These are phyloP conservation scores for Hammondia hammondi DNA, from an alignment of 169 alveolate genomes.

Conservation along the genomic window DNA sequence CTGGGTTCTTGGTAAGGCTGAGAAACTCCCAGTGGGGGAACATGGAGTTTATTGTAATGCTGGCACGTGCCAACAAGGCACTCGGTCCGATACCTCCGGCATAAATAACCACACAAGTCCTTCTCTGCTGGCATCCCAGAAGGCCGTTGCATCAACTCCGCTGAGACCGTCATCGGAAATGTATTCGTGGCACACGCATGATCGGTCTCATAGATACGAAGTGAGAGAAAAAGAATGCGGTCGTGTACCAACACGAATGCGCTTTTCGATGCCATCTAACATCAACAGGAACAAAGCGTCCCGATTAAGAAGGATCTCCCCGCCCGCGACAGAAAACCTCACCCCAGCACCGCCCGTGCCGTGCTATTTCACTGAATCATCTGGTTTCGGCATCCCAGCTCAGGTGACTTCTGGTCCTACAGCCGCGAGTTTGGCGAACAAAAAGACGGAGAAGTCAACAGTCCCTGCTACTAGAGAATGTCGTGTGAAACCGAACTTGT, in stretches of 20 bases:
- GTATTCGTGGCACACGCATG: no score
- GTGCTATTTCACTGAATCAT: background rate
- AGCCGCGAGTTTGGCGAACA: background rate
- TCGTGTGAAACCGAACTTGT: background rate
- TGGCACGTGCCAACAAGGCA: no score
- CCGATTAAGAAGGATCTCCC: background rate
- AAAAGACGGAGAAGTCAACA: background rate
- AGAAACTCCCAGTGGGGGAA: no score
- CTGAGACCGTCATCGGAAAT: no score
- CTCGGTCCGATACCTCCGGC: no score
- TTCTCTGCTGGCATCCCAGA: no score
- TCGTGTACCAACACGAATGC: background rate
- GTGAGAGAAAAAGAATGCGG: no score
- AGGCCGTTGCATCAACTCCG: no score
- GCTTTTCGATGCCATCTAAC: background rate
- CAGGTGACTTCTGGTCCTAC: background rate
- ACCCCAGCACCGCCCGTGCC: background rate
- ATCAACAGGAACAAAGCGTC: background rate
- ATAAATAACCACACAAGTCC: no score
- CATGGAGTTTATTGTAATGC: no score
- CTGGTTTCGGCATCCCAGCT: background rate
- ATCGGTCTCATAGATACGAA: no score
- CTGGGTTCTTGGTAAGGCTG: no score
- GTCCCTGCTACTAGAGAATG: background rate
- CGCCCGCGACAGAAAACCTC: background rate